Percentiles rank a stretch among this genome's conserved stretches.
Evolutionary conservation across 192 early-diverging fungal species (phyloP).

Genomic region (Diversispora eburnea): DNA sequence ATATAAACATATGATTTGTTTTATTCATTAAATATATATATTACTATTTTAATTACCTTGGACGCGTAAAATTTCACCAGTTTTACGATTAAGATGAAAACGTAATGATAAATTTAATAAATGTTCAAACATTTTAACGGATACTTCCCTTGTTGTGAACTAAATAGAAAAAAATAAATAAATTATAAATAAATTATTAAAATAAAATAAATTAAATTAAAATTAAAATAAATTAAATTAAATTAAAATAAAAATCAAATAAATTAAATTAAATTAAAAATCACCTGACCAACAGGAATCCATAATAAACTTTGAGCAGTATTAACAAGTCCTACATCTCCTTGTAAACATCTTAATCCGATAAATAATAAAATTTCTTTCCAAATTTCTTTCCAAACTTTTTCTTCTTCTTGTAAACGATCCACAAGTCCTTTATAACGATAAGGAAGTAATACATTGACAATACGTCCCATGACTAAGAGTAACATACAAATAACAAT

Average conservation of each 20-base stretch:
- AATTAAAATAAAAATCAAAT: not conserved
- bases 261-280: not conserved
- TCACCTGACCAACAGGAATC: slow-evolving; percentile 80
- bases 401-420: slow-evolving; percentile 46
- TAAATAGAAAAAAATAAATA: not conserved
- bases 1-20: too few relatives aligned
- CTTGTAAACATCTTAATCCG: slow-evolving; percentile 36
- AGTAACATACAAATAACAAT: slow-evolving; percentile 66
- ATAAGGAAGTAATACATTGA: slow-evolving; percentile 79
- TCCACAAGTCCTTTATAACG: slow-evolving; percentile 80
- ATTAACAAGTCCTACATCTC: slow-evolving; percentile 63
- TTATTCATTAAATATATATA: too few relatives aligned
- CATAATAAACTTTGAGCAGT: slow-evolving; percentile 75
- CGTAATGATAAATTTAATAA: slow-evolving; percentile 77
- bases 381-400: slow-evolving; percentile 41
- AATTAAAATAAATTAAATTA: not conserved
- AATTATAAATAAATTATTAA: not conserved
- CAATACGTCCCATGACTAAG: slow-evolving; percentile 59
- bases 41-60: slow-evolving; percentile 42
- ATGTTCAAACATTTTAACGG: slow-evolving; percentile 87
- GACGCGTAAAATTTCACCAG: slow-evolving; percentile 92
- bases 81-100: slow-evolving; percentile 92
- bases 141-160: slow-evolving; percentile 53
- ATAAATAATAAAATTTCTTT: slow-evolving; percentile 39
- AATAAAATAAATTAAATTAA: not conserved